These are phyloP conservation scores for Rhodomyrtus tomentosa DNA, from an alignment of 345 rosid species.

Conservation along the genomic window DNA sequence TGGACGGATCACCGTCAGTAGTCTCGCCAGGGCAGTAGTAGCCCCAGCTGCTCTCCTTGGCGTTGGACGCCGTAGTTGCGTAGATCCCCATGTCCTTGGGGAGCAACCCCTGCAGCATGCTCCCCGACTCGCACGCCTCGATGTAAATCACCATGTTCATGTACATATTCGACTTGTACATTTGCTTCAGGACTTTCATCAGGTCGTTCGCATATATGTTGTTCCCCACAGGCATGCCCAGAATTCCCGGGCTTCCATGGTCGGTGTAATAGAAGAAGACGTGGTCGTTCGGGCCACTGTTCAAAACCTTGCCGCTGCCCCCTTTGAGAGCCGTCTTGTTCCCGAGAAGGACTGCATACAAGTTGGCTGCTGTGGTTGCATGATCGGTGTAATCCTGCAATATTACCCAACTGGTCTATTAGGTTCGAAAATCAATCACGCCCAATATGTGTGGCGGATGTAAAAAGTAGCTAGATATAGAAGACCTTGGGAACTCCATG, in stretches of 20 bases:
- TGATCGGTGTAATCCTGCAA: slow-evolving; percentile 37
- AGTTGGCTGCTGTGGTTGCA: slow-evolving; percentile 23
- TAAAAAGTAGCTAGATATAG: background rate
- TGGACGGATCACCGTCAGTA: slow-evolving; percentile 1
- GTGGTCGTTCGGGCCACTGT: slow-evolving; percentile 36
- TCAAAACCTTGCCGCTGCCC: slow-evolving; percentile 52
- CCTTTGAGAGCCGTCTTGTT: slow-evolving; percentile 35
- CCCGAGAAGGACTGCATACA: slow-evolving; percentile 38
- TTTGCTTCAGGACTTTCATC: slow-evolving; percentile 29
- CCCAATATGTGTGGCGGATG: background rate
- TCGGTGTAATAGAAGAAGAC: slow-evolving; percentile 49
- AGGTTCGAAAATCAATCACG: background rate
- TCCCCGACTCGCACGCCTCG: slow-evolving; percentile 65
- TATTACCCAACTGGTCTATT: background rate
- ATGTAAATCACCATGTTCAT: slow-evolving; percentile 47
- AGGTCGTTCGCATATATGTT: slow-evolving; percentile 28
- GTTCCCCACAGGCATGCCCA: slow-evolving; percentile 24
- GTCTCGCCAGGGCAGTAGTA: slow-evolving; percentile 19
- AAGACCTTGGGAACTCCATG: slow-evolving; percentile 55
- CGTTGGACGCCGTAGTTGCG: slow-evolving; percentile 35
- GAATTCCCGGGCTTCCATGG: slow-evolving; percentile 37
- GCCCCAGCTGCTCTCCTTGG: slow-evolving; percentile 36
- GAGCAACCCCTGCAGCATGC: slow-evolving; percentile 49
- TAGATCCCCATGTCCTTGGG: slow-evolving; percentile 20
- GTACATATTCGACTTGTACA: slow-evolving; percentile 21